Evolutionary conservation across 1,139 yeast genomes (phyloP), one percentile per base, ranked within the genome.

Genomic region (Geotrichum candidum): DNA sequence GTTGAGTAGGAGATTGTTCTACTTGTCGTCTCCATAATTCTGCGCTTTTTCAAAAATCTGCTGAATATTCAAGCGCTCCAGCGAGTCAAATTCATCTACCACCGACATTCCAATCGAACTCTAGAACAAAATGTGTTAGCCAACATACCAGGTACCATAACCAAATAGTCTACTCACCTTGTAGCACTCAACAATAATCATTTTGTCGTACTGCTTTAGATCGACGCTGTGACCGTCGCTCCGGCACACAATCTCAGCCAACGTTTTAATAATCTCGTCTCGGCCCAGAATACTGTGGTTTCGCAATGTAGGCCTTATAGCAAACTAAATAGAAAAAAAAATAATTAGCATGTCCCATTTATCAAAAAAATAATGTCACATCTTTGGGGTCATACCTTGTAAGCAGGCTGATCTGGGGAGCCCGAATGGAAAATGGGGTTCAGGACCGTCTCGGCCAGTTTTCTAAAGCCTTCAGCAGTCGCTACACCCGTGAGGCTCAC

Each of bases 101-200:
- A 90, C 92, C 11, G 71, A 57, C 62, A 70, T 66, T 2, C 71
- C 72, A 18, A 68, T 58, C 9, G 69, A 65, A 58, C 71, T 67
- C 65, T 57, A 50, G n/a, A 35, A 27, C 15, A 7, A n/a, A 58
- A 22, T 6, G 27, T 27, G 54, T 58, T 53, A 54, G 51, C 18
- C 27, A 15, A 5, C 10, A 33, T 25, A 10, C 15, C 11, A 25
- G 3, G 59, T 11, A 3, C 15, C 5, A 13, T 22, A 57, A 27
- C 25, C 13, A 6, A 22, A 51, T 33, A 45, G 35, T 1, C 3
- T 23, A 51, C 60, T 53, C 27, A 68, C 69, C 67, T 91, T 92
- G 76, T 86, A 94, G 70, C 97, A 89, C 72, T 91, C 97, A 1
- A 94, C 88, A 63, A 94, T 72, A 58, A 94, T 84, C 68, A 94